A percentile compares a stretch with the other conserved stretches of the same genome.
Conservation (phyloP, 1,284 basidiomycete species). For the Mixia osmundae region DNA sequence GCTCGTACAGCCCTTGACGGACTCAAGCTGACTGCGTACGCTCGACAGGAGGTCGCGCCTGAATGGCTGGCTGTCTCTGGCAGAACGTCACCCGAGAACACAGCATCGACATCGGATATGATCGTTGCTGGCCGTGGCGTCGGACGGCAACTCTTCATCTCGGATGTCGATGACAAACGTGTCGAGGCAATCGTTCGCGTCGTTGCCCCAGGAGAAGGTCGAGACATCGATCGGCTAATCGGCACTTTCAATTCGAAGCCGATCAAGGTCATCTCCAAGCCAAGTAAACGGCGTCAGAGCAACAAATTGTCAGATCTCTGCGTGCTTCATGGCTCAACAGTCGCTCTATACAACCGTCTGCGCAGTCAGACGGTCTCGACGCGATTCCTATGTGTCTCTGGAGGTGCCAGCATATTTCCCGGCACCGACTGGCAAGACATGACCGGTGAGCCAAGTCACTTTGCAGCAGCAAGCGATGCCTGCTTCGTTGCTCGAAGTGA, state of each 20-base stretch:
- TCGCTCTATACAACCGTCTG: slow-evolving; percentile 81
- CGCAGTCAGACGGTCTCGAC: slow-evolving; percentile 34
- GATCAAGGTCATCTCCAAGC: slow-evolving; percentile 65
- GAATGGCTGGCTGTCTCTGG: slow-evolving; percentile 64
- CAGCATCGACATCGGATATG: slow-evolving; percentile 26
- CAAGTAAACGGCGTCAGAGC: slow-evolving; percentile 66
- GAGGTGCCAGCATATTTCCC: slow-evolving; percentile 65
- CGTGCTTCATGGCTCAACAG: slow-evolving; percentile 83
- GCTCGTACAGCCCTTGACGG: slow-evolving; percentile 63
- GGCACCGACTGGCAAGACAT: slow-evolving; percentile 65
- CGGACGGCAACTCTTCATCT: slow-evolving; percentile 73
- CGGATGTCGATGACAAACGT: slow-evolving; percentile 39
- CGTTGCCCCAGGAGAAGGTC: slow-evolving; percentile 53
- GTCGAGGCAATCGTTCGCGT: slow-evolving; percentile 76
- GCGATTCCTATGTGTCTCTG: slow-evolving; percentile 81
- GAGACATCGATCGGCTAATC: slow-evolving; percentile 39
- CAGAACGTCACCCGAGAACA: slow-evolving; percentile 55
- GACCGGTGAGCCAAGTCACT: slow-evolving; percentile 32
- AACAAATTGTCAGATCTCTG: slow-evolving; percentile 37
- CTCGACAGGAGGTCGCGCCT: slow-evolving; percentile 42
- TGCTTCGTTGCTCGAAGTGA: slow-evolving; percentile 26
- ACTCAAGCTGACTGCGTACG: slow-evolving; percentile 67
- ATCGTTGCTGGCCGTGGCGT: slow-evolving; percentile 43
- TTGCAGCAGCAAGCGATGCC: no score
- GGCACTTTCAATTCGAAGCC: slow-evolving; percentile 68